Base-by-base conservation (phyloP, 768 basidiomycete genomes). In the Boletus barrowsii region DNA sequence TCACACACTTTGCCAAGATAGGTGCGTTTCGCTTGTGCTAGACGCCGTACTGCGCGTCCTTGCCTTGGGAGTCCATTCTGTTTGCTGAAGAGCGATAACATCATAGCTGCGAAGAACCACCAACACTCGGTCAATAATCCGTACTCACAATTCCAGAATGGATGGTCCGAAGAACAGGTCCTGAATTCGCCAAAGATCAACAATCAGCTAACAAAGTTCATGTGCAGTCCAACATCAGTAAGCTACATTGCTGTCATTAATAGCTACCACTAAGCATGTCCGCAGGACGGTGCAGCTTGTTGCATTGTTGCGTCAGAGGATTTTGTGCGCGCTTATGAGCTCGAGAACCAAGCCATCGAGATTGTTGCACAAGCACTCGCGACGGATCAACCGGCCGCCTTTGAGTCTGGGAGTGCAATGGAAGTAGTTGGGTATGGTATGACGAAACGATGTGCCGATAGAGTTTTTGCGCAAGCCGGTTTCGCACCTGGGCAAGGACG, bases 311-410 rank as follows among this genome's bases (percentile, higher is more conserved):
- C 84, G 5, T 89, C 88, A 0, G 90, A 92, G 64, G 80, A 79
- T 35, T 93, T 93, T 61, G 88, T 93, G 8, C 85, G 81, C 46
- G 67, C 72, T 1, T 83, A 90, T 60, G 73, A 76, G 13, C 81
- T 93, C 10, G 86, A 92, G 71, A 93, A 91, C 64, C 91, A 93
- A 64, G 89, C 90, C 15, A 90, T 92, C 56, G 91, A 93, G 65
- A 84, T 94, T 44, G 83, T 88, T 20, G 80, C 83, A 0, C 80
- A 81, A 57, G 79, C 77, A 3, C 72, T 92, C 35, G 73, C 76
- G 36, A 93, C 90, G 1, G 92, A 93, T 63, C 75, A 77, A 13
- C 75, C 82, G 2, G 68, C 69, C 14, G 80, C 89, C 3, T 90
- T 88, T 56, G 84, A 88, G 61, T 79, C 79, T 51, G 72, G 71